Evolutionary conservation across 2,329 filamentous ascomycete species (phyloP).

Genomic region (Botrytis hyacinthi): DNA sequence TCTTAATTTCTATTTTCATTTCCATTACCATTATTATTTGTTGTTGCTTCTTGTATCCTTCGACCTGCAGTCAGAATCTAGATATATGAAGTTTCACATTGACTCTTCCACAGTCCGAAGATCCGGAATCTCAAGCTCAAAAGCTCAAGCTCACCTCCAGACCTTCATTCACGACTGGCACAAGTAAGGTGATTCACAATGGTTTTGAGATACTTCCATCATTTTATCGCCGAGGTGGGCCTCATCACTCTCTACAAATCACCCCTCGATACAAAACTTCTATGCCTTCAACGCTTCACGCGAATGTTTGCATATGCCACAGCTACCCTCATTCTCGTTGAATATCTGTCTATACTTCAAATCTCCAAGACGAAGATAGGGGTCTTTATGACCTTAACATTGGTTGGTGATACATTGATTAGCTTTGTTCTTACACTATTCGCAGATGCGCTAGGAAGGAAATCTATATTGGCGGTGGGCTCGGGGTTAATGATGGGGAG

Average conservation of each 20-base stretch:
- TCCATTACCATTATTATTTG: background rate
- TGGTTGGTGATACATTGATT: slow-evolving; percentile 57
- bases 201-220: slow-evolving; percentile 26
- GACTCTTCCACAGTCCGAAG: slow-evolving; percentile 1
- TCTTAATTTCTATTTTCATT: background rate
- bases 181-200: slow-evolving; percentile 22
- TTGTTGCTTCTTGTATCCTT: background rate
- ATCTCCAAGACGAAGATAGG: slow-evolving; percentile 54
- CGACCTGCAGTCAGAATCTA: background rate
- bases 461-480: slow-evolving; percentile 52
- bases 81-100: background rate
- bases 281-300: slow-evolving; percentile 58
- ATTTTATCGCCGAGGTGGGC: slow-evolving; percentile 44
- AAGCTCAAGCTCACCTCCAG: background rate
- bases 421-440: slow-evolving; percentile 58
- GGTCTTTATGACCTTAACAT: slow-evolving; percentile 64
- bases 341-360: slow-evolving; percentile 52
- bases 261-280: slow-evolving; percentile 52
- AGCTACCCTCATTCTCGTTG: slow-evolving; percentile 56
- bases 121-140: background rate
- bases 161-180: background rate
- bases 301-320: slow-evolving; percentile 63
- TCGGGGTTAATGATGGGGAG: slow-evolving; percentile 55
- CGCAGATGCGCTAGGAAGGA: slow-evolving; percentile 57
- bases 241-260: slow-evolving; percentile 45